Conservation (phyloP, 805 yeast genomes). For the Zygosaccharomyces bailii region DNA sequence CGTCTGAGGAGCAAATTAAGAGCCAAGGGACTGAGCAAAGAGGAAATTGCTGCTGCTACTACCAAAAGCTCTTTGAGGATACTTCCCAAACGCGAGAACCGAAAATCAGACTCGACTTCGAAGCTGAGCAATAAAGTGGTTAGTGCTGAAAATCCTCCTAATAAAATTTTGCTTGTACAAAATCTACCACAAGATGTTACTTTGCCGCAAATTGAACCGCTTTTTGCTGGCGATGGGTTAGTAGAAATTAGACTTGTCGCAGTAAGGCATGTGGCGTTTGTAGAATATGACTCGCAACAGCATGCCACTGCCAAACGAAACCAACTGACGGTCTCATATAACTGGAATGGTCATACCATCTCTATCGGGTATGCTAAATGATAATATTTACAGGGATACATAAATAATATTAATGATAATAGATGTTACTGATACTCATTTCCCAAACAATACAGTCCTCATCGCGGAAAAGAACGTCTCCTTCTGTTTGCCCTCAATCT, state of each 20-base stretch:
- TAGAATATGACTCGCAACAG: conserved; percentile 63
- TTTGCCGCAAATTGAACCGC: conserved; percentile 39
- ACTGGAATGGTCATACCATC: conserved; percentile 17
- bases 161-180: conserved; percentile 66
- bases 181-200: conserved; percentile 49
- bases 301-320: conserved; percentile 40
- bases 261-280: conserved; percentile 68
- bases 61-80: not conserved
- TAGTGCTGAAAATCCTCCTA: conserved; percentile 52
- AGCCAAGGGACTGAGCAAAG: conserved; percentile 19
- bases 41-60: conserved; percentile 8
- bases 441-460: conserved; percentile 74
- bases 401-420: not conserved
- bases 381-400: conserved; percentile 12
- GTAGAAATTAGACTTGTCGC: conserved; percentile 63
- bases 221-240: conserved; percentile 59
- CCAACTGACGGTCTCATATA: conserved; percentile 17
- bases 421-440: conserved; percentile 30
- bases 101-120: not conserved
- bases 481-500: conserved; percentile 66
- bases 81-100: not conserved
- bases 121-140: conserved; percentile 13
- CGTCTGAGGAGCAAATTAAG: conserved; percentile 26
- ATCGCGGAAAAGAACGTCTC: conserved; percentile 64
- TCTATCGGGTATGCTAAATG: conserved; percentile 34